phyloP scores from a whole-genome alignment of 371 early-diverging fungal species.

The Apophysomyces trapeziformis region DNA sequence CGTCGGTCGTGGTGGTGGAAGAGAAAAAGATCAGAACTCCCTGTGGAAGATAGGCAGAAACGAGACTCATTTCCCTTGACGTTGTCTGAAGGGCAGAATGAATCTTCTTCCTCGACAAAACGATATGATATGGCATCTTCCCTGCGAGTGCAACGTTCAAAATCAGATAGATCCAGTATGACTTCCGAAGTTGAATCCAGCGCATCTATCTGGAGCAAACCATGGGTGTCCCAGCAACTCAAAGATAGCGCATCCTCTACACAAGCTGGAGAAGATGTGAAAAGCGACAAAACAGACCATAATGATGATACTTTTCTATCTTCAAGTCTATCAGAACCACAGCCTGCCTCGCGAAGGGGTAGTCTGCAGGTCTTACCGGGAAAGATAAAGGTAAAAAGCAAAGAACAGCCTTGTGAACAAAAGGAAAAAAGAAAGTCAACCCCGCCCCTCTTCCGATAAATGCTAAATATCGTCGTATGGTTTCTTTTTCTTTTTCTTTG shows the following conservation, averaged over 20 bases:
- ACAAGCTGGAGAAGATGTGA: neutral
- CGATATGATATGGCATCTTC: slow-evolving; percentile 6
- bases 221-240: slow-evolving; percentile 4
- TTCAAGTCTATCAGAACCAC: neutral
- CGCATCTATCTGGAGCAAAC: slow-evolving; percentile 15
- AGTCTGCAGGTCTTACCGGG: slow-evolving; percentile 5
- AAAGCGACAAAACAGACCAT: neutral
- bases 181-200: slow-evolving; percentile 14
- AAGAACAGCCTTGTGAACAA: neutral
- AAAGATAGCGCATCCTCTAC: neutral
- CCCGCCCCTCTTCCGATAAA: no score
- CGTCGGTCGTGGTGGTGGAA: slow-evolving; percentile 18
- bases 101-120: neutral
- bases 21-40: neutral
- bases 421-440: no score
- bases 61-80: neutral
- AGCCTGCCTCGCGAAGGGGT: neutral
- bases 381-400: neutral
- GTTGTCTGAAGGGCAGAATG: neutral
- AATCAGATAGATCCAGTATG: slow-evolving; percentile 11
- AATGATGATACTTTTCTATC: neutral
- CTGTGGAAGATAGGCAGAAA: neutral
- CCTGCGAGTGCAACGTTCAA: slow-evolving; percentile 8
- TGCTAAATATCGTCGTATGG: no score
- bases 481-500: neutral